phyloP scores from a whole-genome alignment of 129 eudicot species.

The Pulicaria dysenterica region DNA sequence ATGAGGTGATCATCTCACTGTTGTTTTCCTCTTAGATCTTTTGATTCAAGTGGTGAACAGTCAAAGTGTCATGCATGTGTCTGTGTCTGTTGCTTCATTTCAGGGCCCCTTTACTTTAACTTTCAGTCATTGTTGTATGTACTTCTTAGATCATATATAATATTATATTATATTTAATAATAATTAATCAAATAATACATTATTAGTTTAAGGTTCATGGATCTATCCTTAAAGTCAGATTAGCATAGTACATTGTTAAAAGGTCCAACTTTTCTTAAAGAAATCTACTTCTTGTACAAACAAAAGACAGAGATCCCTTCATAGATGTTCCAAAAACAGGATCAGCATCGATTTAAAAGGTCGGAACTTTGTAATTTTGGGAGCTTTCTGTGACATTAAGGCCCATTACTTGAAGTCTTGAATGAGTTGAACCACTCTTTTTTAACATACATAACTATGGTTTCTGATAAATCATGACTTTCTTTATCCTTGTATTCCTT shows the following conservation, averaged over 20 bases:
- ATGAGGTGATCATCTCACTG: constrained; percentile 28
- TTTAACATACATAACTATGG: not conserved
- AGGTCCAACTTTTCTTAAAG: constrained; percentile 22
- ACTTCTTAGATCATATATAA: constrained; percentile 31
- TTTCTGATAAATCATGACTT: not conserved
- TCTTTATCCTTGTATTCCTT: not conserved
- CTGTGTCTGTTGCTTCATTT: constrained; percentile 62
- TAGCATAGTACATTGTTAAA: constrained; percentile 49
- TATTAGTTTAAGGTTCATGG: constrained; percentile 38
- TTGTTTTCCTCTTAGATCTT: constrained; percentile 34
- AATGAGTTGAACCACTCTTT: not conserved
- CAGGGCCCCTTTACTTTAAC: constrained; percentile 56
- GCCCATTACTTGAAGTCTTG: not conserved
- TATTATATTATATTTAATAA: constrained; percentile 1
- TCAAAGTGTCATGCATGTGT: constrained; percentile 70
- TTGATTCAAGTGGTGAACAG: constrained; percentile 28
- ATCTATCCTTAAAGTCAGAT: constrained; percentile 45
- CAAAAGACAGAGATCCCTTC: constrained; percentile 10
- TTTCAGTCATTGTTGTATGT: constrained; percentile 44
- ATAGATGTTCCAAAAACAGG: not conserved
- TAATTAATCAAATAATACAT: constrained; percentile 6
- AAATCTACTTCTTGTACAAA: constrained; percentile 23
- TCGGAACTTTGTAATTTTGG: constrained; percentile 21
- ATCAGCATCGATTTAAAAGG: constrained; percentile 7
- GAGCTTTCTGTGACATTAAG: constrained; percentile 14